Evolutionary conservation across 352 stramenopile genomes (phyloP).

Genomic region (Phytophthora multivora): DNA sequence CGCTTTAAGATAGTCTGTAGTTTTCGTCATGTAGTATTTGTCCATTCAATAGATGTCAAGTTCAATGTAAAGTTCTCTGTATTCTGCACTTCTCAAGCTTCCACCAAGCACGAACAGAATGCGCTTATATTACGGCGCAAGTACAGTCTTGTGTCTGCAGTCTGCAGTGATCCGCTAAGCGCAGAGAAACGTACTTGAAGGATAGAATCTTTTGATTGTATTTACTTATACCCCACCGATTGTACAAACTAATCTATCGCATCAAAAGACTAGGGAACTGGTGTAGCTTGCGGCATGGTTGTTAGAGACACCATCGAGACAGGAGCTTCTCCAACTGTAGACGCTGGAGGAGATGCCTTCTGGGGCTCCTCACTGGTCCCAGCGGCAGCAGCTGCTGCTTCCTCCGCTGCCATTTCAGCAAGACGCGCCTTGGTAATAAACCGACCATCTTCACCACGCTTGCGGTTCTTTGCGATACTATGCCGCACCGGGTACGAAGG

Average conservation of each 20-base stretch:
- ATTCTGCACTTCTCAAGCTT: too few species aligned
- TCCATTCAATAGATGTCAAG: neutral
- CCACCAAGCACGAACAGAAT: too few species aligned
- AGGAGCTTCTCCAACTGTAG: conserved; percentile 12
- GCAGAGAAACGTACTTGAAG: neutral
- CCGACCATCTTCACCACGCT: conserved; percentile 79
- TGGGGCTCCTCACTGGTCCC: conserved; percentile 18
- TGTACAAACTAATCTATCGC: conserved; percentile 36
- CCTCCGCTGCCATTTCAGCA: conserved; percentile 71
- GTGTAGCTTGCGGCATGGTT: conserved; percentile 34
- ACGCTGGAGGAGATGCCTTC: conserved; percentile 21
- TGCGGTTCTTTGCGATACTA: conserved; percentile 85
- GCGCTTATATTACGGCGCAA: too few species aligned
- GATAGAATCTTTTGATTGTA: neutral
- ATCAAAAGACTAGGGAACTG: conserved; percentile 32
- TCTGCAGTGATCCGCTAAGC: too few species aligned
- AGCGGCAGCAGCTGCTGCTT: conserved; percentile 23
- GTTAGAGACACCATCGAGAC: conserved; percentile 27
- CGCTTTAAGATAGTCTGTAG: conserved; percentile 35
- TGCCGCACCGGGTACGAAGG: conserved; percentile 83
- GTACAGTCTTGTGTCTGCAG: too few species aligned
- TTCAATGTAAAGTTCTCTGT: too few species aligned
- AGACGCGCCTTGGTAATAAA: conserved; percentile 83
- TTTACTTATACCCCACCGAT: conserved; percentile 25
- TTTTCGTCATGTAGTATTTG: too few species aligned